Base-by-base conservation (phyloP, 345 rosid species). In the Barbarea vulgaris region DNA sequence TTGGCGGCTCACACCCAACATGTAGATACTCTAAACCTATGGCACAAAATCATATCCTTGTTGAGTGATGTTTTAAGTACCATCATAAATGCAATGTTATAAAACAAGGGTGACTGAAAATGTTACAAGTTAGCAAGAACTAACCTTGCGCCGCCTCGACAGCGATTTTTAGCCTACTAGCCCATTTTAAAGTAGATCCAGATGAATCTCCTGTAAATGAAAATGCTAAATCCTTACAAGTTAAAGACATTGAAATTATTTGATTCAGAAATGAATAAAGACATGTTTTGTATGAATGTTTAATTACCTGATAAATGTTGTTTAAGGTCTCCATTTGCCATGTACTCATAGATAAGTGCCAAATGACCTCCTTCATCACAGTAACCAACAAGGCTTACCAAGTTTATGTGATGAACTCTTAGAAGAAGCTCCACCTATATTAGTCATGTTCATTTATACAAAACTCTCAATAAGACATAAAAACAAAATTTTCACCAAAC, bases 341-440 rank as follows among this genome's bases (percentile, higher is more conserved):
- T 82, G 77, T 60, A 85, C 74, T 85, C 86, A 8, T 84, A 82
- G 28, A 84, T 78, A 0, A 84, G 82, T 52, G 74, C 85, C 22
- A 56, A 67, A 30, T 78, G 56, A 9, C 54, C 60, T 42, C 71
- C 85, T 69, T 84, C 84, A 37, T 74, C 62, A 60, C 84, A 84
- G 30, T 41, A 84, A 1, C 85, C 87, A 34, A 81, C 68, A 42
- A 81, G 81, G 24, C 54, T 46, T 56, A 81, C 79, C 68, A 81
- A 57, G 59, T 81, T 79, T 70, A 75, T 62, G 53, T 84, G 87
- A 59, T 79, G 84, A 27, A 84, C 83, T 69, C 81, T 72, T 66
- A 73, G 33, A 44, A 84, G 82, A 42, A 82, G 83, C 36, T 80
- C 77, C 28, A 75, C 84, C 83, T 84, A 55, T 64, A 54, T 2